Evolutionary conservation across 2,329 filamentous ascomycete species (phyloP), one percentile per base, ranked within the genome.

Genomic region (Penicillium brevicompactum): DNA sequence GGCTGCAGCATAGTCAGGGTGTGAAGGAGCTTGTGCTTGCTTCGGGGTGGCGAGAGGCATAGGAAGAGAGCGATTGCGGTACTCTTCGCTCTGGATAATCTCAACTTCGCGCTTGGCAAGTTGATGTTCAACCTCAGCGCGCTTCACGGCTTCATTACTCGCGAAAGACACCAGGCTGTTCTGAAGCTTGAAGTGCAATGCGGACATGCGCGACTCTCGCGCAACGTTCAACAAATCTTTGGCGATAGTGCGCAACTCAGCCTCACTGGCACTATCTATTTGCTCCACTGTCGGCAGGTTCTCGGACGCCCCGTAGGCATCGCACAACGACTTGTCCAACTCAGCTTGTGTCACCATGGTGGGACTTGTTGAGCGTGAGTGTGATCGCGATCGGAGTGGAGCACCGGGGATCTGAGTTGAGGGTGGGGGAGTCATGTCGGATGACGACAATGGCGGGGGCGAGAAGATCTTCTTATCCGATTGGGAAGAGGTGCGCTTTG

Each of bases 101-200:
- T 96, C 90, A 18, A 96, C 88, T 74, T 97, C 92, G 21, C 89
- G 84, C 59, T 91, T 85, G n/a, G 88, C 89, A 84, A 97, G 92
- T 61, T 94, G 90, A 66, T 96, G 89, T 74, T 97, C 93, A 5
- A 97, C 92, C 34, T 87, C 89, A 63, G 93, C 91, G 24, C 92
- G 87, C 74, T 95, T 92, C 9, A 91, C 85, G 30, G 92, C 88
- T 64, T 96, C 91, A 46, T 88, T 87, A 51, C 90, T 92, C 68
- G 96, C 91, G 61, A 97, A 87, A 49, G 85, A 87, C 27, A 96
- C 82, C 68, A 97, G 83, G 65, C 88, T 92, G 69, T 92, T 89
- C 72, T 97, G 93, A 51, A 97, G 79, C 75, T 94, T 95, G 77
- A 94, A 89, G 71, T 97, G 92, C 31, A 92, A 90, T 14, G 89